Percentiles rank a stretch among this genome's conserved stretches.
phyloP scores from a whole-genome alignment of 164 flowering plant species.

The Nelumbo lutea region DNA sequence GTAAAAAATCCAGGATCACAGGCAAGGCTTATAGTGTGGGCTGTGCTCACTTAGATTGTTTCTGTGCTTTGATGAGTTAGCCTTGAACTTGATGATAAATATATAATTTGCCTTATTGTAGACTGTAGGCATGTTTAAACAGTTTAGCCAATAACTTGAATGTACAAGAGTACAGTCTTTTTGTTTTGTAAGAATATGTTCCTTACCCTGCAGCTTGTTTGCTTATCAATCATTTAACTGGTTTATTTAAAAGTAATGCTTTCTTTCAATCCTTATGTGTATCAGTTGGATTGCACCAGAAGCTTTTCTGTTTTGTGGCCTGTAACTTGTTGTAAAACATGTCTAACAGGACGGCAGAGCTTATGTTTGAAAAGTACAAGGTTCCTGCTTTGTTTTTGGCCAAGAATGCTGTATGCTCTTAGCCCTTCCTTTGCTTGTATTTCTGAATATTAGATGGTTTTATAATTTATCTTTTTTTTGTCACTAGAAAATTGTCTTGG shows the following conservation, averaged over 20 bases:
- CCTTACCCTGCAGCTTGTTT: too few species aligned
- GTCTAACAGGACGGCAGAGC: slow-evolving; percentile 78
- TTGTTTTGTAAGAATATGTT: too few species aligned
- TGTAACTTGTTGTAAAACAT: not conserved
- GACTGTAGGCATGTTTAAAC: too few species aligned
- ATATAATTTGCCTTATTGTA: too few species aligned
- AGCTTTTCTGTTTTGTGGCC: not conserved
- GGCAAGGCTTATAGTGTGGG: too few species aligned
- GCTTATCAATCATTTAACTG: too few species aligned
- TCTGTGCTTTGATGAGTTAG: too few species aligned
- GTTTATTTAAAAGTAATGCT: not conserved
- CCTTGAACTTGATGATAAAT: too few species aligned
- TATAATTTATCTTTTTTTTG: not conserved
- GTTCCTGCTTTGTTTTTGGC: slow-evolving; percentile 96
- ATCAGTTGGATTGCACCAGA: not conserved
- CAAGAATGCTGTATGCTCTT: slow-evolving; percentile 85
- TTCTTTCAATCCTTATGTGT: not conserved
- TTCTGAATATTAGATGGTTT: not conserved
- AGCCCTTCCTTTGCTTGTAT: slow-evolving; percentile 4
- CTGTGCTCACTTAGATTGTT: too few species aligned
- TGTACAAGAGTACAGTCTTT: too few species aligned
- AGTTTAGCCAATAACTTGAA: too few species aligned
- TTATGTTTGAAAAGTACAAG: slow-evolving; percentile 96
- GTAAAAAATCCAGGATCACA: too few species aligned
- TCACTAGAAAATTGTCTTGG: not conserved